These are phyloP conservation scores for Schwanniomyces polymorphus DNA, from an alignment of 805 yeast genomes.

Conservation along the genomic window DNA sequence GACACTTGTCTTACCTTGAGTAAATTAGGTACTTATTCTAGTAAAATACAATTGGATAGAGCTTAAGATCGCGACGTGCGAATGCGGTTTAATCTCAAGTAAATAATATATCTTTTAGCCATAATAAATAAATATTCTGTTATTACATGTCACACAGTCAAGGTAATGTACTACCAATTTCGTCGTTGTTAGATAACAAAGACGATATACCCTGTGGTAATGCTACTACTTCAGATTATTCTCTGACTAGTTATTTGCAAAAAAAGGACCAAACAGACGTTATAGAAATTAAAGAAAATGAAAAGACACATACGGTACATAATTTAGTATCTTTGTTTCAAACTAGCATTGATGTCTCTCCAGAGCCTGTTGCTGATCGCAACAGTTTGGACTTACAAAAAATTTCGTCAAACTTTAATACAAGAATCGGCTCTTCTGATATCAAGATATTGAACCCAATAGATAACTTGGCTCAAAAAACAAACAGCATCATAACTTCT, in stretches of 20 bases:
- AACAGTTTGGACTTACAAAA: conserved; percentile 3
- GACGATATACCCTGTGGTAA: conserved; percentile 3
- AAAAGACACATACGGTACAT: conserved; percentile 6
- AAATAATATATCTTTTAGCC: background rate
- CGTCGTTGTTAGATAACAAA: conserved; percentile 25
- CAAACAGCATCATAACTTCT: background rate
- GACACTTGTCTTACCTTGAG: conserved; percentile 82
- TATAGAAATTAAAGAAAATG: background rate
- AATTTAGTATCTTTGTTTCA: conserved; percentile 32
- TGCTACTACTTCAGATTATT: background rate
- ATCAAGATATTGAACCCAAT: conserved; percentile 5
- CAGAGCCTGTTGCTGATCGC: conserved; percentile 3
- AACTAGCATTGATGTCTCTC: conserved; percentile 22
- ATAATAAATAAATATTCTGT: too few relatives aligned
- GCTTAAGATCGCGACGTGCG: conserved; percentile 39
- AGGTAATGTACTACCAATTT: conserved; percentile 34
- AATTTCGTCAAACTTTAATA: background rate
- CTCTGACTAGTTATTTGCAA: background rate
- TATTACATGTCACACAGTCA: conserved; percentile 14
- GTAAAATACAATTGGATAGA: conserved; percentile 66
- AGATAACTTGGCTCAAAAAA: background rate
- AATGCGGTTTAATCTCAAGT: background rate
- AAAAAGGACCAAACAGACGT: background rate
- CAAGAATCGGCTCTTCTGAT: conserved; percentile 1
- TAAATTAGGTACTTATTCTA: conserved; percentile 69